Percentiles rank a stretch among this genome's conserved stretches.
These are phyloP conservation scores for Fusarium bactridioides DNA, from an alignment of 2,329 filamentous ascomycete genomes.

Conservation along the genomic window DNA sequence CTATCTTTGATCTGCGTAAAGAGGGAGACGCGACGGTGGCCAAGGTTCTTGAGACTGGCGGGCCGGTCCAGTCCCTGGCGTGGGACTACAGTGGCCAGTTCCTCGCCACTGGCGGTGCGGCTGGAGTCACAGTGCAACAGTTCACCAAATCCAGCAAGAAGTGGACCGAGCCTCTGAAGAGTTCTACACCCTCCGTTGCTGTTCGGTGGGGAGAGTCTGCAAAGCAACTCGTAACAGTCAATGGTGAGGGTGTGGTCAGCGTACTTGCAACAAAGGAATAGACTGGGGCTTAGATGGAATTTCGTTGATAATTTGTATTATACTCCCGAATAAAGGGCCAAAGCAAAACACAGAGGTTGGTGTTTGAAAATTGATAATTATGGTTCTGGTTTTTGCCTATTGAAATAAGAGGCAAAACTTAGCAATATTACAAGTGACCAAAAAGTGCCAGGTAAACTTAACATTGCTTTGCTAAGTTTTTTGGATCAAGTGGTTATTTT, in stretches of 20 bases:
- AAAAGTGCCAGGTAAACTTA: not conserved
- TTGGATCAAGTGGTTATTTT: not conserved
- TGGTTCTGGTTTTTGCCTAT: conserved; percentile 14
- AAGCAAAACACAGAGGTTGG: conserved; percentile 26
- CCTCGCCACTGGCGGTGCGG: conserved; percentile 80
- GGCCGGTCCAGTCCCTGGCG: conserved; percentile 74
- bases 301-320: conserved; percentile 30
- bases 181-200: conserved; percentile 74
- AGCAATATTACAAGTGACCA: not conserved
- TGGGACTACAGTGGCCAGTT: conserved; percentile 98
- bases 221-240: conserved; percentile 77
- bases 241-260: conserved; percentile 76
- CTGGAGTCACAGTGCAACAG: conserved; percentile 86
- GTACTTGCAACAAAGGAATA: conserved; percentile 68
- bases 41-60: conserved; percentile 87
- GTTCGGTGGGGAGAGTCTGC: conserved; percentile 81
- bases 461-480: not conserved
- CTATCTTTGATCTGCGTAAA: conserved; percentile 92
- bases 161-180: conserved; percentile 87
- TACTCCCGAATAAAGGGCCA: conserved; percentile 24
- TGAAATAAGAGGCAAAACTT: not conserved
- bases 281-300: conserved; percentile 22
- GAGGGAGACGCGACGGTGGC: conserved; percentile 81
- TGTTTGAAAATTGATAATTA: conserved; percentile 39
- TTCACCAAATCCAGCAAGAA: conserved; percentile 87